Base-by-base conservation (phyloP, 2,329 filamentous ascomycete species). In the Bipolaris victoriae region DNA sequence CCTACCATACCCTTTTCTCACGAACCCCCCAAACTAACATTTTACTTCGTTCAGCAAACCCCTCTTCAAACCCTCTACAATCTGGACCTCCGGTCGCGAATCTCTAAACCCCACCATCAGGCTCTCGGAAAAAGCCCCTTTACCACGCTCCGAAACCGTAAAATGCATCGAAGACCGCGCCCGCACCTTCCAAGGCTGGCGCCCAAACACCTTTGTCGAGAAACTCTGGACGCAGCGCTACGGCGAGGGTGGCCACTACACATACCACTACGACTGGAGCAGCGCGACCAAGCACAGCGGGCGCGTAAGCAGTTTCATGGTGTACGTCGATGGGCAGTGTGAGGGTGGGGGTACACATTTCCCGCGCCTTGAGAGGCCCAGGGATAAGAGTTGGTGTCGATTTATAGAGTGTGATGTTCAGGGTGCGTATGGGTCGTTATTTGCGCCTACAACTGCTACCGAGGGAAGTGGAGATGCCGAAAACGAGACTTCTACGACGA, bases 341-440 rank as follows among this genome's bases (percentile, higher is more conserved):
- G 77, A 77, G 15, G 86, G 86, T 1, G 86, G 86, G 1, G 86
- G 85, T 3, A 88, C 86, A 20, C 81, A 86, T 63, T 88, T 88
- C 54, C 85, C 85, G 3, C 73, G 82, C 2, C 58, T 88, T 16
- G 63, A 66, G 36, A 78, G 69, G 72, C 82, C 82, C 33, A 53
- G 55, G 15, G 79, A 76, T 20, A 63, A 70, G 35, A 72, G 73
- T 51, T 88, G 85, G 86, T 87, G 85, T 71, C 72, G 78, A 50
- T 86, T 86, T 62, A 65, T 88, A 22, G 83, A 86, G 52, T 87
- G 84, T 65, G 75, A 72, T 36, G 58, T 52, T 29, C 61, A 58
- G 9, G 52, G 33, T 18, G 24, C 33, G 5, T 54, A 47, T 20
- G n/a, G 45, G 11, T 57, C 3, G 5, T 22, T 43, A 10, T 3